phyloP scores from a whole-genome alignment of 495 filamentous ascomycete species.

The Immersiella caudata region DNA sequence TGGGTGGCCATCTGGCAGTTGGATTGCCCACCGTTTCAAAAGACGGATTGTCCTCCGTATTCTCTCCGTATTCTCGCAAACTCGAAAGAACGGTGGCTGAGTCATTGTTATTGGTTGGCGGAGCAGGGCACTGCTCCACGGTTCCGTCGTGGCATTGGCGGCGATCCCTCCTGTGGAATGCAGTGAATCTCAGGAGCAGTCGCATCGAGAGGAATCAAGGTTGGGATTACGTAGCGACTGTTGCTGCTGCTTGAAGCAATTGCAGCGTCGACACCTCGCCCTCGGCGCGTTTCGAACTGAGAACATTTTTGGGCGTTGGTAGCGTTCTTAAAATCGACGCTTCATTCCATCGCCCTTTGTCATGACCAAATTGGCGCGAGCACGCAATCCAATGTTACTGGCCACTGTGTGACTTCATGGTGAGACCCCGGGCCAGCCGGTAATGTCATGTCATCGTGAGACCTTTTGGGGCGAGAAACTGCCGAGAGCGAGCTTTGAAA shows the following conservation, averaged over 20 bases:
- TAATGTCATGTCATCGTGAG: conserved; percentile 9
- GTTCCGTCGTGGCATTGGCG: not conserved
- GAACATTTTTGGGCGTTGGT: not conserved
- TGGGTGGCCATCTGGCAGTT: not conserved
- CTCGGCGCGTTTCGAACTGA: conserved; percentile 13
- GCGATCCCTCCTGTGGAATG: not conserved
- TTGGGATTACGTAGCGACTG: too few relatives aligned
- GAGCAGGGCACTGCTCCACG: not conserved
- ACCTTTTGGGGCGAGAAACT: conserved; percentile 8
- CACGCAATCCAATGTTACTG: conserved; percentile 8
- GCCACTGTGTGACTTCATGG: conserved; percentile 9
- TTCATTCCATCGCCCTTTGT: conserved; percentile 4
- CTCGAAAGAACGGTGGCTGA: not conserved
- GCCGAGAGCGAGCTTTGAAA: conserved; percentile 7
- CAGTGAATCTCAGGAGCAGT: too few relatives aligned
- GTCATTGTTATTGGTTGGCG: not conserved
- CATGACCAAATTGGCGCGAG: not conserved
- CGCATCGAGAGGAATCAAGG: not conserved
- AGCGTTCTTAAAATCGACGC: not conserved
- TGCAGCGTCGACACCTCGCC: not conserved
- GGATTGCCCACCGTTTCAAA: not conserved
- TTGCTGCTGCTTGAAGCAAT: not conserved
- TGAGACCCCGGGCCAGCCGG: conserved; percentile 1
- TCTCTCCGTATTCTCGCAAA: not conserved
- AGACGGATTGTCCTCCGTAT: not conserved